Base-by-base conservation (phyloP, 2,329 filamentous ascomycete species). In the Monosporascus sp. region DNA sequence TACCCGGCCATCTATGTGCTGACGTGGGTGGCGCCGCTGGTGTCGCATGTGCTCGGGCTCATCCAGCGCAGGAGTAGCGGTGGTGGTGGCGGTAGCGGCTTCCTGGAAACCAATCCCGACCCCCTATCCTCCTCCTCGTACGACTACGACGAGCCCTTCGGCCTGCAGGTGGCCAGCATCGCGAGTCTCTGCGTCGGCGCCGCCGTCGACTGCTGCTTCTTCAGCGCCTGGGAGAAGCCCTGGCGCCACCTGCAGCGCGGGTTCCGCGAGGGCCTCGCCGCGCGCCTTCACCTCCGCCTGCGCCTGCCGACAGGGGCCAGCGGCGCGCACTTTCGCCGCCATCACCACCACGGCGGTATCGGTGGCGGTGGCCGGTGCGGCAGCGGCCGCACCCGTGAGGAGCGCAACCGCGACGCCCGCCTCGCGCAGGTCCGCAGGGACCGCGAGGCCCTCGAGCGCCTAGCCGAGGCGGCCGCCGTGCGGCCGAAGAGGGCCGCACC, bases 1-100 rank as follows among this genome's bases (percentile, higher is more conserved):
- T 93, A 93, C 66, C 89, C 89, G 0, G 66, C 86, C 18, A 79
- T 88, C 4, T 92, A 93, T 68, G 76, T 88, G 20, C 68, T 82
- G 5, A 81, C 89, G 59, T 93, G 89, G 89, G 70, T 87, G 3
- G 71, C 88, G 7, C 88, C 89, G 0, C 89, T 91, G 60, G 71
- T 85, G 2, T 76, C 76, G 2, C 86, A 91, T 65, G 75, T 83
- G 49, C 69, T 85, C 49, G 77, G 76, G 50, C 88, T 85, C 68
- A 74, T 76, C 57, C 65, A 68, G 52, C 11, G 20, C 22, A 15
- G 45, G 22, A 31, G 25, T 36, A 24, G 14, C 11, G 31, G 35
- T 45, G 18, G 48, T 18, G 31, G 22, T 49, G 31, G 50, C 53
- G 3, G 35, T 54, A 2, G 49, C 55, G 11, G 58, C 61, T 17